These are phyloP conservation scores for Didymella exigua DNA, from an alignment of 2,329 filamentous ascomycete species.

Conservation along the genomic window DNA sequence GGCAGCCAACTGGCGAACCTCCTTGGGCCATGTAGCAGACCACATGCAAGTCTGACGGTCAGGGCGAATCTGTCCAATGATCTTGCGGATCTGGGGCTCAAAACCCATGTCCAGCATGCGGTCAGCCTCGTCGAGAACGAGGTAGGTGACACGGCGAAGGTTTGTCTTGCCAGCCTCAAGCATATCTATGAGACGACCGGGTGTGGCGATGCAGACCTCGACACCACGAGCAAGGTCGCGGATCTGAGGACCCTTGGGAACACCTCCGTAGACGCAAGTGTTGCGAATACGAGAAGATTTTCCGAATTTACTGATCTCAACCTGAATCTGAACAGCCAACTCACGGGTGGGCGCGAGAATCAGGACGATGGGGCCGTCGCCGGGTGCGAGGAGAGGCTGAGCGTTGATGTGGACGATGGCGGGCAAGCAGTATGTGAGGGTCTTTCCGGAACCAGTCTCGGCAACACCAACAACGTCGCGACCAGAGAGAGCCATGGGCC, in stretches of 20 bases:
- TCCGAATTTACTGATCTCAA: conserved; percentile 98
- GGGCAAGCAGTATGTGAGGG: conserved; percentile 94
- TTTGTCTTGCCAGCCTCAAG: conserved; percentile 98
- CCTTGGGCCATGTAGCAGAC: conserved; percentile 99
- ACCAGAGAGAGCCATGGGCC: conserved; percentile 98
- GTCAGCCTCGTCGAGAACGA: conserved; percentile 98
- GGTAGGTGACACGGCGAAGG: conserved; percentile 94
- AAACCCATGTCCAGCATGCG: conserved; percentile 99
- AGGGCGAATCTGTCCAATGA: conserved; percentile 94
- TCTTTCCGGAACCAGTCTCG: conserved; percentile 99
- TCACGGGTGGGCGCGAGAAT: conserved; percentile 97
- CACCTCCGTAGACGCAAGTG: conserved; percentile 98
- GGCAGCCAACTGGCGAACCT: conserved; percentile 87
- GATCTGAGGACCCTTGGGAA: conserved; percentile 96
- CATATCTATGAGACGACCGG: conserved; percentile 98
- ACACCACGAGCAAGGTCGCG: conserved; percentile 93
- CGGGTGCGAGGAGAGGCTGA: conserved; percentile 91
- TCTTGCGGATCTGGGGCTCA: conserved; percentile 99
- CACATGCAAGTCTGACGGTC: conserved; percentile 99
- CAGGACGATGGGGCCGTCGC: conserved; percentile 94
- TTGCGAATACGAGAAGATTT: conserved; percentile 98
- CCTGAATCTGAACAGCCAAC: conserved; percentile 96
- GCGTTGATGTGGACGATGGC: conserved; percentile 99
- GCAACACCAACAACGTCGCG: conserved; percentile 99
- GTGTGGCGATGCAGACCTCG: conserved; percentile 97